Evolutionary conservation across 1,139 yeast genomes (phyloP), one percentile per base, ranked within the genome.

Genomic region (Geotrichum fermentans): DNA sequence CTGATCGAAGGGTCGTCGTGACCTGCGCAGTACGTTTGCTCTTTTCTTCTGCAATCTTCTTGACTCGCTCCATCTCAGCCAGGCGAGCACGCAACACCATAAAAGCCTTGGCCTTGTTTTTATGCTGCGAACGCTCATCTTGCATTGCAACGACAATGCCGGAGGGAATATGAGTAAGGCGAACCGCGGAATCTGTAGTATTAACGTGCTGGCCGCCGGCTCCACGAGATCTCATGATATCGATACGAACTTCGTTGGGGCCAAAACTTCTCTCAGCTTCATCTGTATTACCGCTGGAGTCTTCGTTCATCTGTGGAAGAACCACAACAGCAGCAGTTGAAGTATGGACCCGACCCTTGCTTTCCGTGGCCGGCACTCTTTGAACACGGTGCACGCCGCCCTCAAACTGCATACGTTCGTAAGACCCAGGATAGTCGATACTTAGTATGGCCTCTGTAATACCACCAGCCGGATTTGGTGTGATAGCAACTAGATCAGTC

Each of bases 141-240:
- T 94, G 98, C 73, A 92, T 95, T 49, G 81, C 75, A 2, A 92
- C 96, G 13, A 80, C 82, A 40, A 88, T 80, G 2, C 97, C 97
- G 0, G 96, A 82, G 1, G 98, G 97, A 17, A 84, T 73, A 68
- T 92, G 99, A 0, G 94, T 89, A 34, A 94, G 70, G 59, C 98
- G 75, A 17, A 92, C 97, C 0, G 98, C 99, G 0, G 97, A 88
- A 64, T 92, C 98, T 0, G 98, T 92, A 17, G 97, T 92, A 63
- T 94, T 92, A 43, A 92, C 99, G 64, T 94, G 98, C 68, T 92
- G 99, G 0, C 99, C 99, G 49, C 99, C 99, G 56, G 95, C 85
- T 2, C 98, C 99, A 48, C 96, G 82, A 0, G 98, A 88, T 60
- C 98, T 74, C 97, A 90, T 94, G 13, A 94, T 88, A 65, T 94